Conservation (phyloP, 495 filamentous ascomycete species). For the Astrocystis sublimbata region DNA sequence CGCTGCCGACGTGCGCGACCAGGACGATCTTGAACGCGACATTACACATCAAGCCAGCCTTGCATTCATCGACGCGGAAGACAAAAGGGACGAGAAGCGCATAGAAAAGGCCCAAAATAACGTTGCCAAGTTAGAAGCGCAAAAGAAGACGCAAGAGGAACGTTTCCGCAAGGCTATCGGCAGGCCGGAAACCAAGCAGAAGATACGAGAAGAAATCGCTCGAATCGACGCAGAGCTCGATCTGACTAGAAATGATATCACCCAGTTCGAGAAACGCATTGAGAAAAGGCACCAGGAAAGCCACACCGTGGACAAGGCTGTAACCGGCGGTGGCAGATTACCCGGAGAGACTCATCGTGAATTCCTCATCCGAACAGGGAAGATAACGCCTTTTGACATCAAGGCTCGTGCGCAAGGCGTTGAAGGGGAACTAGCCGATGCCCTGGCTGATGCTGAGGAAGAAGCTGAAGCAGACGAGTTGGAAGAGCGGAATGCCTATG, state of each 20-base stretch:
- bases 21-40: slow-evolving; percentile 81
- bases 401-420: slow-evolving; percentile 59
- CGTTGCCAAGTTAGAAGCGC: slow-evolving; percentile 53
- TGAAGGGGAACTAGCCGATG: slow-evolving; percentile 65
- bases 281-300: slow-evolving; percentile 62
- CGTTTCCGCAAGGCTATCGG: slow-evolving; percentile 40
- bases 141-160: slow-evolving; percentile 45
- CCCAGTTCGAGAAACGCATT: slow-evolving; percentile 77
- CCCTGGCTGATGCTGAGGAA: slow-evolving; percentile 72
- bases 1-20: slow-evolving; percentile 73
- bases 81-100: slow-evolving; percentile 83
- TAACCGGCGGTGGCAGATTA: slow-evolving; percentile 49
- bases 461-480: slow-evolving; percentile 51
- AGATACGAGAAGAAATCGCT: slow-evolving; percentile 62
- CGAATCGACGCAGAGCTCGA: slow-evolving; percentile 62
- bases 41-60: slow-evolving; percentile 72
- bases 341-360: slow-evolving; percentile 82
- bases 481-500: slow-evolving; percentile 58
- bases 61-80: slow-evolving; percentile 75
- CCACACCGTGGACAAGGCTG: slow-evolving; percentile 42
- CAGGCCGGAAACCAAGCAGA: slow-evolving; percentile 44
- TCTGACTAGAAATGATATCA: slow-evolving; percentile 65
- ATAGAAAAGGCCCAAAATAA: slow-evolving; percentile 71
- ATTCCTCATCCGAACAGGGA: slow-evolving; percentile 91
- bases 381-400: slow-evolving; percentile 92